A percentile compares a stretch with the other conserved stretches of the same genome.
These are phyloP conservation scores for Dendrobium officinale DNA, from an alignment of 106 monocot genomes.

Conservation along the genomic window DNA sequence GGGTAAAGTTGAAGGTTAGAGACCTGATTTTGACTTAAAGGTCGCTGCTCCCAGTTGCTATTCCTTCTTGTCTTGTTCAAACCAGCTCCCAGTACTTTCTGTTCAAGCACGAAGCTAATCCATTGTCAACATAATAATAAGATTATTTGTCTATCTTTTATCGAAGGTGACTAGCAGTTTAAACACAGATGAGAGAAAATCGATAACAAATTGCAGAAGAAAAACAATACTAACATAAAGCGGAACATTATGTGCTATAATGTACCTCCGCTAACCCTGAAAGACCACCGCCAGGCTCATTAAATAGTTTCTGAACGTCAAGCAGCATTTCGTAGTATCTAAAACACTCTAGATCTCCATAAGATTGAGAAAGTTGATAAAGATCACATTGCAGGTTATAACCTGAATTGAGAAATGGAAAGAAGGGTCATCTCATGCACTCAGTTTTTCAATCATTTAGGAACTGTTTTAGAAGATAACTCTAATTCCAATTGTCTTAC, in stretches of 20 bases:
- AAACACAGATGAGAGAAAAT: not conserved
- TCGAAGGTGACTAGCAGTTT: not conserved
- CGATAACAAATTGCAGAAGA: not conserved
- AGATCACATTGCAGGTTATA: constrained; percentile 98
- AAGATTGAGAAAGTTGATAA: constrained; percentile 72
- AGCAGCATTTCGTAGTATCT: constrained; percentile 83
- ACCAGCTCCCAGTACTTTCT: constrained; percentile 91
- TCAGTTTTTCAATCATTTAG: not conserved
- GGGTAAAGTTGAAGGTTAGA: not conserved
- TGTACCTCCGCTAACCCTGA: constrained; percentile 81
- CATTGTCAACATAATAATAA: not conserved
- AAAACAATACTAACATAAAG: not conserved
- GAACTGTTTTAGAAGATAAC: not conserved
- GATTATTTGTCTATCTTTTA: not conserved
- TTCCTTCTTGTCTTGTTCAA: constrained; percentile 97
- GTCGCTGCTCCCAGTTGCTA: constrained; percentile 95
- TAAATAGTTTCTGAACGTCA: constrained; percentile 91
- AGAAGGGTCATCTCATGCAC: not conserved
- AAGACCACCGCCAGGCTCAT: constrained; percentile 65
- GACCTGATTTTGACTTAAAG: constrained; percentile 89
- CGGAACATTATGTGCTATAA: not conserved
- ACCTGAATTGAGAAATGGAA: constrained; percentile 32
- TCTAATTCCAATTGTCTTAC: constrained; percentile 28
- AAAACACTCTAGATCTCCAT: constrained; percentile 87
- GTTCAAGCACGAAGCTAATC: not conserved